Conservation (phyloP, 2,329 filamentous ascomycete genomes). For the Arthrocladium fulminans region DNA sequence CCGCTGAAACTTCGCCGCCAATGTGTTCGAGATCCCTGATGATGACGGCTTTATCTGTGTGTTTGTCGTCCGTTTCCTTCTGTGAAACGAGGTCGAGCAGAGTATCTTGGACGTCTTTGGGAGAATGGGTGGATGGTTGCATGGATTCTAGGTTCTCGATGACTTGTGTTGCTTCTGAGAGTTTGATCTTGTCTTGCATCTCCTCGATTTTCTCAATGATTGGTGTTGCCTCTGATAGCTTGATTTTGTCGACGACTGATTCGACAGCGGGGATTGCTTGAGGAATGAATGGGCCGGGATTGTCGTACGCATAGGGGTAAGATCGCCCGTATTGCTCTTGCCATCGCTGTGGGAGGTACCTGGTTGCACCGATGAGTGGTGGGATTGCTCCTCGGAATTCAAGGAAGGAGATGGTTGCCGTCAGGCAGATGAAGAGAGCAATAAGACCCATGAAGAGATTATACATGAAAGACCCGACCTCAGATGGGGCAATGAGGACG, state of each 20-base stretch:
- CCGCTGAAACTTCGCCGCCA: conserved; percentile 34
- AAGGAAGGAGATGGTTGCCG: conserved; percentile 51
- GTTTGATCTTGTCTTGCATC: conserved; percentile 10
- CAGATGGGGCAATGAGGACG: conserved; percentile 55
- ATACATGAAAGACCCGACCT: conserved; percentile 44
- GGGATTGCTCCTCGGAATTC: conserved; percentile 53
- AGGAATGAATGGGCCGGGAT: conserved; percentile 10
- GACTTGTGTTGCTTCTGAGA: conserved; percentile 9
- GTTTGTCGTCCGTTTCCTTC: conserved; percentile 15
- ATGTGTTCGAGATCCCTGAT: conserved; percentile 21
- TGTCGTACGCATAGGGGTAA: conserved; percentile 28
- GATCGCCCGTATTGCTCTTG: conserved; percentile 34
- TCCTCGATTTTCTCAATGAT: conserved; percentile 9
- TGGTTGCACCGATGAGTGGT: conserved; percentile 48
- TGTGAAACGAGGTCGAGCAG: conserved; percentile 18
- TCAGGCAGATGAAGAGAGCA: conserved; percentile 54
- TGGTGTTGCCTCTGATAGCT: conserved; percentile 9
- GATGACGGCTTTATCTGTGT: conserved; percentile 22
- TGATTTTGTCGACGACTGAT: conserved; percentile 11
- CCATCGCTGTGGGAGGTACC: conserved; percentile 47
- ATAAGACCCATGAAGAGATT: conserved; percentile 51
- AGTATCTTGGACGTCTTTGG: conserved; percentile 10
- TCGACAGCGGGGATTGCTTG: conserved; percentile 2
- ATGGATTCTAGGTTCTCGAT: conserved; percentile 6
- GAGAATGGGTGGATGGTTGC: not conserved